A percentile compares a stretch with the other conserved stretches of the same genome.
Conservation (phyloP, 306 rosid species). For the Quercus dentata region DNA sequence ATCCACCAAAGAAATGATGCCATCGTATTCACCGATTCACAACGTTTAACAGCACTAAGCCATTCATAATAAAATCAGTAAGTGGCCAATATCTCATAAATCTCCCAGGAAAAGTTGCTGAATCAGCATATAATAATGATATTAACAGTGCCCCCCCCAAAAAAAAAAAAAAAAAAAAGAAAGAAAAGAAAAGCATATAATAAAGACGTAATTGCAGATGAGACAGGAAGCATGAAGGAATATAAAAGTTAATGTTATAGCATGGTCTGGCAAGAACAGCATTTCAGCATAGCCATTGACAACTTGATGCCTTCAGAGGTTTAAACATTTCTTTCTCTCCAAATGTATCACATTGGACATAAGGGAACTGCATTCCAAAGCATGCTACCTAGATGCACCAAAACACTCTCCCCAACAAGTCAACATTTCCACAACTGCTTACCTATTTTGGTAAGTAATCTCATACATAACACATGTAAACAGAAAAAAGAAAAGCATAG, state of each 20-base stretch:
- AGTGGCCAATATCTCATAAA: slow-evolving; percentile 9
- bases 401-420: not conserved
- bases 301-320: not conserved
- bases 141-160: no score
- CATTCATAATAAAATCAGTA: slow-evolving; percentile 36
- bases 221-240: not conserved
- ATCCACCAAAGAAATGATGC: slow-evolving; percentile 94
- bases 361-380: not conserved
- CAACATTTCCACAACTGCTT: not conserved
- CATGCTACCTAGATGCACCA: not conserved
- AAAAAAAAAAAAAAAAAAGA: no score
- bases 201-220: not conserved
- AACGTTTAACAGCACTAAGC: slow-evolving; percentile 59
- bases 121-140: slow-evolving; percentile 17
- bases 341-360: not conserved
- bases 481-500: no score
- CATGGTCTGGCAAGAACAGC: not conserved
- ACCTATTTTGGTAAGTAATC: not conserved
- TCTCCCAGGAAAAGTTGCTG: slow-evolving; percentile 2
- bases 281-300: not conserved
- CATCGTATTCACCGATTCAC: slow-evolving; percentile 81
- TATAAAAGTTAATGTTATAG: not conserved
- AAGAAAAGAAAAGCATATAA: not conserved
- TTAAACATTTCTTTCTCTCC: not conserved
- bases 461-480: no score